Conservation (phyloP, 768 basidiomycete species). For the Boletus sp. region DNA sequence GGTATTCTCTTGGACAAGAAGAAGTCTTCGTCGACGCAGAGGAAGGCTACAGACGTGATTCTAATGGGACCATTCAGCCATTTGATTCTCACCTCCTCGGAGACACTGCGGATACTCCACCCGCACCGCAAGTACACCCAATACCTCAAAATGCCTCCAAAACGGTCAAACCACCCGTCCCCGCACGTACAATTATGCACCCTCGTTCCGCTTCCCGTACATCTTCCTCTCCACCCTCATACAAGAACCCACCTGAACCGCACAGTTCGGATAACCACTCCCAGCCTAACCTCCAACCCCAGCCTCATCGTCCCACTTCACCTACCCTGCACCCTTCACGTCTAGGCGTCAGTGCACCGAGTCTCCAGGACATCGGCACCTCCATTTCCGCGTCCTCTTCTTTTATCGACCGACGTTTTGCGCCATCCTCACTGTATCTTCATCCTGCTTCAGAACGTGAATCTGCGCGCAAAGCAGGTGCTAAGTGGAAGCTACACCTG, state of each 20-base stretch:
- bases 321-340: constrained; percentile 6
- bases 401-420: constrained; percentile 53
- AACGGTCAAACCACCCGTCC: constrained; percentile 21
- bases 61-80: constrained; percentile 22
- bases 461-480: constrained; percentile 20
- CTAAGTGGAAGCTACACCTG: constrained; percentile 9
- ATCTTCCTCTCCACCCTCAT: constrained; percentile 27
- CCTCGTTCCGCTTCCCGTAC: constrained; percentile 17
- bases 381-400: constrained; percentile 44
- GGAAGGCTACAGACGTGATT: constrained; percentile 23
- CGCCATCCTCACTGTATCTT: constrained; percentile 39
- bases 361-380: constrained; percentile 26
- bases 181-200: constrained; percentile 13
- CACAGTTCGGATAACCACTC: constrained; percentile 19
- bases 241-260: constrained; percentile 17
- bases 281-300: constrained; percentile 8
- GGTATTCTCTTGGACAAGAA: constrained; percentile 29
- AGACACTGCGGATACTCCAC: constrained; percentile 8
- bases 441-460: constrained; percentile 34
- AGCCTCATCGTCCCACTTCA: constrained; percentile 14
- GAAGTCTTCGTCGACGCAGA: constrained; percentile 30
- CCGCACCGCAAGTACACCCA: not conserved
- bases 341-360: constrained; percentile 20
- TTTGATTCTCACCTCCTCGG: constrained; percentile 19
- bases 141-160: constrained; percentile 4